These are phyloP conservation scores for Ramichloridium luteum DNA, from an alignment of 2,329 filamentous ascomycete genomes.

Conservation along the genomic window DNA sequence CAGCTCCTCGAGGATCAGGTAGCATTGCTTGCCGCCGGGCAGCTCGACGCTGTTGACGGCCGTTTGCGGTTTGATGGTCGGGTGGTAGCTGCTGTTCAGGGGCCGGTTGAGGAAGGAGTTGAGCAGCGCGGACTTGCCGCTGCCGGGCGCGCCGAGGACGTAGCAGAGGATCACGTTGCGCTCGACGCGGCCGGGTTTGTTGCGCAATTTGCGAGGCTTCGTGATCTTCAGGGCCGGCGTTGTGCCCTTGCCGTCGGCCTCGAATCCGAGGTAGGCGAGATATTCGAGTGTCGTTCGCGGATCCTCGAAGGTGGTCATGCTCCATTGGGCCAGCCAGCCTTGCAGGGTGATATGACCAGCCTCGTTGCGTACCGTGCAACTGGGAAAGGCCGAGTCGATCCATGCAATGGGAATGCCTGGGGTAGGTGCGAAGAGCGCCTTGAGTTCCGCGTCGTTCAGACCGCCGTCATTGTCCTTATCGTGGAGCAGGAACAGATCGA, in stretches of 20 bases:
- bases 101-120: constrained; percentile 84
- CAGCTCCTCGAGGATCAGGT: constrained; percentile 88
- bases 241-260: constrained; percentile 58
- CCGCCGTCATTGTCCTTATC: constrained; percentile 97
- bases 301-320: constrained; percentile 96
- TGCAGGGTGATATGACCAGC: constrained; percentile 90
- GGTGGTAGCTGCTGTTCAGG: constrained; percentile 72
- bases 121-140: constrained; percentile 82
- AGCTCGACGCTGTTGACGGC: constrained; percentile 95
- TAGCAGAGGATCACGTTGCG: constrained; percentile 93
- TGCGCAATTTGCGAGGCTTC: constrained; percentile 75
- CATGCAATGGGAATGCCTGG: constrained; percentile 79
- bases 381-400: constrained; percentile 80
- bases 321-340: constrained; percentile 98
- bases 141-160: constrained; percentile 70
- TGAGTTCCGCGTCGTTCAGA: constrained; percentile 72
- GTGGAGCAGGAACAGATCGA: constrained; percentile 86
- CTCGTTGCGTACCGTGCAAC: constrained; percentile 88
- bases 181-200: constrained; percentile 72
- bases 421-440: constrained; percentile 81
- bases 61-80: constrained; percentile 86
- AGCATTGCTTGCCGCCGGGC: constrained; percentile 90
- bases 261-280: constrained; percentile 89
- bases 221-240: constrained; percentile 87
- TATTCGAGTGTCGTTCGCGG: constrained; percentile 93